These are phyloP conservation scores for Amphibolis antarctica DNA, from an alignment of 106 monocot species.

Conservation along the genomic window DNA sequence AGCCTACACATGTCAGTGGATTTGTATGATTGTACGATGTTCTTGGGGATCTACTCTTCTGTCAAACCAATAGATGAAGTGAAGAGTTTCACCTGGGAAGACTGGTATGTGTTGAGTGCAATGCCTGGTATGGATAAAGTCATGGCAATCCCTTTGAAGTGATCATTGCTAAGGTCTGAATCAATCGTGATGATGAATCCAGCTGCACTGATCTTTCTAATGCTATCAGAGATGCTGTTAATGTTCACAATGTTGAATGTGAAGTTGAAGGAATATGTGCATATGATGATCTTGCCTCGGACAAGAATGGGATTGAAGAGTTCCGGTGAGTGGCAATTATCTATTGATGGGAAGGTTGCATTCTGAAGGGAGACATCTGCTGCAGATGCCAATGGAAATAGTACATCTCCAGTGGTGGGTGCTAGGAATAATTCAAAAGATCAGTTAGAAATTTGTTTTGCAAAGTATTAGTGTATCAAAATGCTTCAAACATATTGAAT, in stretches of 20 bases:
- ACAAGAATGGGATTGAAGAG: slow-evolving; percentile 33
- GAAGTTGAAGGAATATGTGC: slow-evolving; percentile 27
- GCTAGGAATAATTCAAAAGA: slow-evolving; percentile 3
- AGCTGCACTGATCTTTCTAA: slow-evolving; percentile 34
- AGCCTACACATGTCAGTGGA: slow-evolving; percentile 13
- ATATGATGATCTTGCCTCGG: slow-evolving; percentile 56
- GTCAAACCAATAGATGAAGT: background rate
- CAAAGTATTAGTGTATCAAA: background rate
- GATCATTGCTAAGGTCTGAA: slow-evolving; percentile 12
- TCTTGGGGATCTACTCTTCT: background rate
- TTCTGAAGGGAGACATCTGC: slow-evolving; percentile 38
- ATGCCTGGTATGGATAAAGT: slow-evolving; percentile 38
- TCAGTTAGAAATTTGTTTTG: too few relatives aligned
- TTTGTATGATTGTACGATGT: background rate
- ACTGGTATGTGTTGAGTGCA: slow-evolving; percentile 15
- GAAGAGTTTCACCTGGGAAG: slow-evolving; percentile 18
- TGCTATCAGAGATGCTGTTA: slow-evolving; percentile 18
- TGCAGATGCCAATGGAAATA: slow-evolving; percentile 37
- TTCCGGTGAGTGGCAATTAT: slow-evolving; percentile 31
- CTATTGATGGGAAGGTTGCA: slow-evolving; percentile 1
- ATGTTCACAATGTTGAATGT: slow-evolving; percentile 16
- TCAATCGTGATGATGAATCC: slow-evolving; percentile 51
- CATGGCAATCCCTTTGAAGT: slow-evolving; percentile 13
- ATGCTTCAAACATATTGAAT: background rate
- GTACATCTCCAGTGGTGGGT: slow-evolving; percentile 33